Conservation (phyloP, 2,329 filamentous ascomycete species). For the Fusarium musae region DNA sequence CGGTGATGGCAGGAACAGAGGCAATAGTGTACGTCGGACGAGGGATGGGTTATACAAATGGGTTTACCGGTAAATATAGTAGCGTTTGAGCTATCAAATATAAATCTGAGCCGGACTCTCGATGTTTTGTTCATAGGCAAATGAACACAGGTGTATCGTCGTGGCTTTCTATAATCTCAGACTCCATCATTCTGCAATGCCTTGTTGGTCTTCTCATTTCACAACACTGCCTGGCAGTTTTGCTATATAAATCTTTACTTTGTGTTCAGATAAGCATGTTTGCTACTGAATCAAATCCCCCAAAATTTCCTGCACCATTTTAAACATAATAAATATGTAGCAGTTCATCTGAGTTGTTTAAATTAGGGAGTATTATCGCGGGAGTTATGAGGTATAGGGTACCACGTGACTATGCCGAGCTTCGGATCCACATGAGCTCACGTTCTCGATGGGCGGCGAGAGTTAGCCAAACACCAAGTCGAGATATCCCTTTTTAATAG, state of each 20-base stretch:
- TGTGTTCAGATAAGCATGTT: not conserved
- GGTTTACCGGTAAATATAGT: not conserved
- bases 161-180: fast-evolving
- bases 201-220: fast-evolving
- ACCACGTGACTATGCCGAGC: constrained; percentile 10
- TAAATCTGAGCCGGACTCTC: not conserved
- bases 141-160: fast-evolving
- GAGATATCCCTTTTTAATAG: not conserved
- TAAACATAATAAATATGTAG: fast-evolving
- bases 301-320: not conserved
- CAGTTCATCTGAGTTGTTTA: not conserved
- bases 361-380: not conserved
- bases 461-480: constrained; percentile 4
- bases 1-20: no score
- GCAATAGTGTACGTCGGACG: no score
- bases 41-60: not conserved
- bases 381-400: not conserved
- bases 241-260: not conserved
- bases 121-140: not conserved
- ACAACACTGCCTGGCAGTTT: not conserved
- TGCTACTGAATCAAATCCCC: not conserved
- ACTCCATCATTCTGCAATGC: no score
- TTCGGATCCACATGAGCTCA: constrained; percentile 36
- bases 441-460: not conserved
- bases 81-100: not conserved